A percentile compares a stretch with the other conserved stretches of the same genome.
Evolutionary conservation across 1,284 basidiomycete species (phyloP).

Genomic region (Apiotrichum mycotoxinovorans): DNA sequence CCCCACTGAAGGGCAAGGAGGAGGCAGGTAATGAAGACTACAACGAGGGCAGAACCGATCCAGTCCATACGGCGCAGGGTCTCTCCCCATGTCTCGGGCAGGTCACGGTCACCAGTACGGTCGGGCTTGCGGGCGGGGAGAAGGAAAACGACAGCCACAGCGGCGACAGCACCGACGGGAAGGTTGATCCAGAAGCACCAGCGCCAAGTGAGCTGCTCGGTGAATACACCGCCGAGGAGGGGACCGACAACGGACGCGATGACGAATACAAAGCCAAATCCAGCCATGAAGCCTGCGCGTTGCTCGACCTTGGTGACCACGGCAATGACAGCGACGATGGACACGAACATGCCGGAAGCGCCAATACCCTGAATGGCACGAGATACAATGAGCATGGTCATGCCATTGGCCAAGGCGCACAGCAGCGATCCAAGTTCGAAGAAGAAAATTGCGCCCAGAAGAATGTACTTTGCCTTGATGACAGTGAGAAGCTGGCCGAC

Average conservation of each 20-base stretch:
- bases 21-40: slow-evolving; percentile 49
- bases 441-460: slow-evolving; percentile 51
- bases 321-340: slow-evolving; percentile 51
- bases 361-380: slow-evolving; percentile 52
- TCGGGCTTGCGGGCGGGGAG: slow-evolving; percentile 52
- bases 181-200: slow-evolving; percentile 56
- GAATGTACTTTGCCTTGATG: slow-evolving; percentile 52
- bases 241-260: slow-evolving; percentile 48
- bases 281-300: slow-evolving; percentile 48
- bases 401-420: slow-evolving; percentile 53
- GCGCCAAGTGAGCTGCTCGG: slow-evolving; percentile 52
- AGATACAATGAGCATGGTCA: slow-evolving; percentile 53
- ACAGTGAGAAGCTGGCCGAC: slow-evolving; percentile 51
- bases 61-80: slow-evolving; percentile 49
- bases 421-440: slow-evolving; percentile 55
- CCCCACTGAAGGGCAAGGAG: slow-evolving; percentile 53
- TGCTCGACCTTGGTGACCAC: slow-evolving; percentile 49
- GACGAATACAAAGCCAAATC: slow-evolving; percentile 48
- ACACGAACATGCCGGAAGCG: slow-evolving; percentile 44
- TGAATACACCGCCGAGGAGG: slow-evolving; percentile 51
- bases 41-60: slow-evolving; percentile 48
- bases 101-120: slow-evolving; percentile 18
- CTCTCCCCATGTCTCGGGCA: slow-evolving; percentile 10
- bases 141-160: slow-evolving; percentile 48
- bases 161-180: slow-evolving; percentile 49